Base-by-base conservation (phyloP, 2,329 filamentous ascomycete genomes). In the Fusarium secorum region DNA sequence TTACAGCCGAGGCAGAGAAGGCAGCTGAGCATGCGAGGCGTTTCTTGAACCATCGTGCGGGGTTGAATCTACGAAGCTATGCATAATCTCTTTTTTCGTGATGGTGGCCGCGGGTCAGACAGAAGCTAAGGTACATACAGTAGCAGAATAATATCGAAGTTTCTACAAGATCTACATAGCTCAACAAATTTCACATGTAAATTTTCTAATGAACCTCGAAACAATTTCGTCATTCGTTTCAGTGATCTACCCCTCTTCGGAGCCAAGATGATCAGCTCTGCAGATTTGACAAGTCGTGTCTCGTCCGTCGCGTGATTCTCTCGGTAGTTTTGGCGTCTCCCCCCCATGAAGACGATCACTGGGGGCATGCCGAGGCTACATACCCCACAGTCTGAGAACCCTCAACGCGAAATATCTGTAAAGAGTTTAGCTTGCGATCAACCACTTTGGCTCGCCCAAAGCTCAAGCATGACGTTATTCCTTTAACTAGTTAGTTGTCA, bases 341-440 rank as follows among this genome's bases (percentile, higher is more conserved):
- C 62, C 39, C n/a, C n/a, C 33, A 38, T 51, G 32, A 39, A 13
- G 33, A 38, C 18, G 30, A 66, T 61, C 33, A 32, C n/a, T n/a
- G 8, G 46, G 42, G 18, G 13, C 20, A 10, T 42, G 36, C 60
- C 45, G 60, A 68, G 49, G 38, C 28, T 68, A n/a, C n/a, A n/a
- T n/a, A 58, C 68, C 68, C 68, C 68, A 38, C 68, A 71, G 48
- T 60, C 30, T 15, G 24, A 7, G 13, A 9, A n/a, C 5, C 26
- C 15, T 26, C 33, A 26, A 36, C 13, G 7, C 38, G 30, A 65
- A 65, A 20, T n/a, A 56, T 44, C 53, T 54, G 5, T 44, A 53
- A 64, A 5, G 4, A 53, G 68, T 71, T 64, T 71, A 71, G 68
- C 53, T 71, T 71, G 68, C 68, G 68, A 71, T 71, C 66, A 44